Evolutionary conservation across 2,329 filamentous ascomycete species (phyloP).

Genomic region (Truncatella angustata): DNA sequence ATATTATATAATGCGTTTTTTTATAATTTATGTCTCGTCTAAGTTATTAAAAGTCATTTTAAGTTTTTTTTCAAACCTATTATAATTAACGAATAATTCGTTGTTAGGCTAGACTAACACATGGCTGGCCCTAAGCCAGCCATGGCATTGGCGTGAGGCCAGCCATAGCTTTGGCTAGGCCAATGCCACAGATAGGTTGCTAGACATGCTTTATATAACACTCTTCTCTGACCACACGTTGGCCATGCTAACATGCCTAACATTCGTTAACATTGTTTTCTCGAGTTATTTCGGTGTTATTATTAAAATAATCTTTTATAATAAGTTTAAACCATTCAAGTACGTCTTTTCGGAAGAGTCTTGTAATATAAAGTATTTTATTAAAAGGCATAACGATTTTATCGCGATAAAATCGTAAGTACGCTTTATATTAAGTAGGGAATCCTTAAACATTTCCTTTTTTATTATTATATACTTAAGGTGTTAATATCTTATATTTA

Average conservation of each 20-base stretch:
- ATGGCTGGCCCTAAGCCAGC: no score
- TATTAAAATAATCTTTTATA: constrained; percentile 1
- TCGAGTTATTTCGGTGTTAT: not conserved
- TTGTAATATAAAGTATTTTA: not conserved
- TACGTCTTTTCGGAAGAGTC: not conserved
- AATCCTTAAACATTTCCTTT: not conserved
- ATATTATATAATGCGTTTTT: not conserved
- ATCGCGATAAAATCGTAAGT: not conserved
- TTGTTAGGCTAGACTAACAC: no score
- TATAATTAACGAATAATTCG: not conserved
- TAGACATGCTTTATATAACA: no score
- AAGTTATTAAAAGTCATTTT: not conserved
- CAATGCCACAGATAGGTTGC: no score
- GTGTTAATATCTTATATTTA: not conserved
- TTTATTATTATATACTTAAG: not conserved
- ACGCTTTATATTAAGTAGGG: not conserved
- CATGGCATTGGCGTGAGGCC: no score
- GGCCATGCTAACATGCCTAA: no score
- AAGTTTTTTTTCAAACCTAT: not conserved
- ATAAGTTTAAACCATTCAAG: not conserved
- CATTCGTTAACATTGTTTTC: no score
- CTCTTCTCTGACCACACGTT: no score
- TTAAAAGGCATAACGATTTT: not conserved
- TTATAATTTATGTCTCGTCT: not conserved
- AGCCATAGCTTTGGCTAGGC: no score